phyloP scores from a whole-genome alignment of 2,329 filamentous ascomycete species.

The Aureobasidium subglaciale region DNA sequence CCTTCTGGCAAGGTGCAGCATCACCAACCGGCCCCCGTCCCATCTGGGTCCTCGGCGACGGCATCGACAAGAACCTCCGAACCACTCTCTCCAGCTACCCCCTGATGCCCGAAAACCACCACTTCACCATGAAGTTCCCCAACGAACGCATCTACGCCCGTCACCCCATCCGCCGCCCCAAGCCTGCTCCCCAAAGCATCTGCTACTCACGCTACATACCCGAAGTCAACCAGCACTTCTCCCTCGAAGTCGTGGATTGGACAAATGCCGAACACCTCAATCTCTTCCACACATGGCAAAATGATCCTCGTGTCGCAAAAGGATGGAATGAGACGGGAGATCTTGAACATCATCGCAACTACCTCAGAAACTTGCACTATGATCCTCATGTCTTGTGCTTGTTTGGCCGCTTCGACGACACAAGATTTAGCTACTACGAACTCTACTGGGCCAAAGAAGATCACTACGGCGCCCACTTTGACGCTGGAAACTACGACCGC shows the following conservation, averaged over 20 bases:
- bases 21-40: conserved; percentile 37
- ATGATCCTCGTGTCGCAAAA: conserved; percentile 71
- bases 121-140: conserved; percentile 43
- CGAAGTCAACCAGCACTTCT: conserved; percentile 68
- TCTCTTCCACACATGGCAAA: conserved; percentile 75
- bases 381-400: conserved; percentile 67
- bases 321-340: conserved; percentile 77
- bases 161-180: conserved; percentile 65
- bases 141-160: conserved; percentile 49
- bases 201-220: conserved; percentile 75
- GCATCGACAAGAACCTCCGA: conserved; percentile 19
- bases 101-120: conserved; percentile 35
- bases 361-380: conserved; percentile 59
- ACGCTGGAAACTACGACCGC: conserved; percentile 50
- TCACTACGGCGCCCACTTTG: conserved; percentile 52
- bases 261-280: conserved; percentile 55
- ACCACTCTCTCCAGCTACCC: conserved; percentile 31
- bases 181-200: conserved; percentile 62
- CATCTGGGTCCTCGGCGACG: conserved; percentile 26
- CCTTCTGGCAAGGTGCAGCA: conserved; percentile 40
- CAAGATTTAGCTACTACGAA: conserved; percentile 70
- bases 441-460: conserved; percentile 71
- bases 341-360: conserved; percentile 65
- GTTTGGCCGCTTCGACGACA: conserved; percentile 64
- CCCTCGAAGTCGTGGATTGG: conserved; percentile 67